A percentile compares a stretch with the other conserved stretches of the same genome.
Conservation (phyloP, 305 asterid species). For the Solanum hybrid region DNA sequence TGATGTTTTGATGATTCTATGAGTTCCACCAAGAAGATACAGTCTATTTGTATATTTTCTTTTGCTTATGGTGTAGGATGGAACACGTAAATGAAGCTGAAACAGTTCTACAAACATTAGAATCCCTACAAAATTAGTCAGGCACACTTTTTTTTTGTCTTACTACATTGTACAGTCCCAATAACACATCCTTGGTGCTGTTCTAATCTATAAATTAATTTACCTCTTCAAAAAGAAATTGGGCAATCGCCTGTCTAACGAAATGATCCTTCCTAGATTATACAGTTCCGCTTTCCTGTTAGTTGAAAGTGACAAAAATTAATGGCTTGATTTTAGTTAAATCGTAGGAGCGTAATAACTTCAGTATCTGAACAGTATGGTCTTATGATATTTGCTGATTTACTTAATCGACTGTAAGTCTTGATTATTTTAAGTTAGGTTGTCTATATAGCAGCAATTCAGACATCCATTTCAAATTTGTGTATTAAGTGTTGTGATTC, state of each 20-base stretch:
- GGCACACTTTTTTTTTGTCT: neutral
- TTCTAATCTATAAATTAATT: neutral
- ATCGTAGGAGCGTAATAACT: neutral
- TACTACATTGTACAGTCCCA: neutral
- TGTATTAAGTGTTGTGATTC: neutral
- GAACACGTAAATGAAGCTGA: neutral
- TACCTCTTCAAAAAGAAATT: neutral
- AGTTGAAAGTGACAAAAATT: neutral
- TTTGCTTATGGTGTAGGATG: neutral
- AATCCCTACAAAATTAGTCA: neutral
- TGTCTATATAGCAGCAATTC: neutral
- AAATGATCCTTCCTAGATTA: neutral
- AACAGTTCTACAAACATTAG: neutral
- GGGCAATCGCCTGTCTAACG: neutral
- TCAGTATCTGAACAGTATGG: slow-evolving; percentile 1
- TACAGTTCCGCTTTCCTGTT: neutral
- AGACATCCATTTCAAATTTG: neutral
- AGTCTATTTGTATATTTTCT: neutral
- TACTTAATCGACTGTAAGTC: neutral
- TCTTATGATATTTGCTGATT: neutral
- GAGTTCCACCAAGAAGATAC: neutral
- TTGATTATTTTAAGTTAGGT: neutral
- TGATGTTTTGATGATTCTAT: neutral
- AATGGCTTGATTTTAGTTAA: neutral
- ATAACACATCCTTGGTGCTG: neutral